Percentiles rank a stretch among this genome's conserved stretches.
Evolutionary conservation across 345 rosid species (phyloP).

Genomic region (Toxicodendron radicans): DNA sequence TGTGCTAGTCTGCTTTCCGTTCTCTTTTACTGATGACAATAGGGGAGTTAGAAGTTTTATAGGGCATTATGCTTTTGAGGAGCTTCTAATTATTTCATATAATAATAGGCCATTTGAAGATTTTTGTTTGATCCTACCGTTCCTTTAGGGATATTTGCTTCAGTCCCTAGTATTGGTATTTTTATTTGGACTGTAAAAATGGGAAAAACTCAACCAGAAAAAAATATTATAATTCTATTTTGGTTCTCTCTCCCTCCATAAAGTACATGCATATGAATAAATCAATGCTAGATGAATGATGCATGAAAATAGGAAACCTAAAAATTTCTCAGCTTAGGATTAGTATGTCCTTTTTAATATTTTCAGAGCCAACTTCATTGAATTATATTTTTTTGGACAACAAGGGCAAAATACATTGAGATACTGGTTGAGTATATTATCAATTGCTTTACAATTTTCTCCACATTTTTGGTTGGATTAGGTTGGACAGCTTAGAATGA

Average conservation of each 20-base stretch:
- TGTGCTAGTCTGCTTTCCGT: not conserved
- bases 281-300: not conserved
- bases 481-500: slow-evolving; percentile 78
- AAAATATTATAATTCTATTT: not conserved
- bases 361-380: not conserved
- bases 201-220: not conserved
- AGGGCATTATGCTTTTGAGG: not conserved
- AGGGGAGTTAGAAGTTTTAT: not conserved
- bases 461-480: slow-evolving; percentile 23
- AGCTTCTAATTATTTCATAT: not conserved
- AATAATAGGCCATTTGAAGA: not conserved
- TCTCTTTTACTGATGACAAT: not conserved
- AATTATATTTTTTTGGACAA: not conserved
- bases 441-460: not conserved
- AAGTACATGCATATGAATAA: not conserved
- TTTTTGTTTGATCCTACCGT: not conserved
- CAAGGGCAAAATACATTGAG: not conserved
- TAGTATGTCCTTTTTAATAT: not conserved
- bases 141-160: too few species aligned
- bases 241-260: not conserved
- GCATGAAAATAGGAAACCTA: not conserved
- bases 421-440: not conserved
- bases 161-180: too few species aligned
- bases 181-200: too few species aligned
- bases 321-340: too few species aligned